Evolutionary conservation across 129 eudicot genomes (phyloP).

Genomic region (Centella asiatica): DNA sequence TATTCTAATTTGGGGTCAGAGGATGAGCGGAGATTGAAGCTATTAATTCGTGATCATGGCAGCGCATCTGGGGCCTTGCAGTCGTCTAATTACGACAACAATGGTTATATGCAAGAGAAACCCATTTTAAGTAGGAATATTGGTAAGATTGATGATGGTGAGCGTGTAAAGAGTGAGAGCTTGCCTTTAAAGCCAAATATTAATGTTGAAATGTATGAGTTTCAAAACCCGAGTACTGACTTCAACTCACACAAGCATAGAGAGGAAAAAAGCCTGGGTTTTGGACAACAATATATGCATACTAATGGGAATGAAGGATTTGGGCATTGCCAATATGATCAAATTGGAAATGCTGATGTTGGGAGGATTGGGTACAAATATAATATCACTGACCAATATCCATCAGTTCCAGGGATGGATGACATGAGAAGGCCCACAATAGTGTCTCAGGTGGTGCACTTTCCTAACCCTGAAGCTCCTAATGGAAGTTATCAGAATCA

Average conservation of each 20-base stretch:
- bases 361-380: conserved; percentile 12
- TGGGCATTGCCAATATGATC: conserved; percentile 13
- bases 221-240: conserved; percentile 9
- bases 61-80: conserved; percentile 6
- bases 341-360: neutral
- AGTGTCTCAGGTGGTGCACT: conserved; percentile 1
- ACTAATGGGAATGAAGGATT: conserved; percentile 14
- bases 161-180: conserved; percentile 13
- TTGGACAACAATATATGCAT: conserved; percentile 8
- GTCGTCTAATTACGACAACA: conserved; percentile 8
- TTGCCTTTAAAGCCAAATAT: conserved; percentile 12
- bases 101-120: conserved; percentile 10
- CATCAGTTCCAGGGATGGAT: neutral
- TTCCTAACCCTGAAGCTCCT: conserved; percentile 3
- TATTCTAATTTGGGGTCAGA: conserved; percentile 13
- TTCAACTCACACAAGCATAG: neutral
- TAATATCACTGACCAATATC: neutral
- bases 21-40: conserved; percentile 59
- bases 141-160: neutral
- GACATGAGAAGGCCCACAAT: neutral
- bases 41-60: conserved; percentile 84
- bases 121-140: conserved; percentile 3
- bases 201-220: conserved; percentile 11
- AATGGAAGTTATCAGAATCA: conserved; percentile 2
- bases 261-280: conserved; percentile 9